Evolutionary conservation across 805 yeast species (phyloP).

Genomic region (Pichia californica): DNA sequence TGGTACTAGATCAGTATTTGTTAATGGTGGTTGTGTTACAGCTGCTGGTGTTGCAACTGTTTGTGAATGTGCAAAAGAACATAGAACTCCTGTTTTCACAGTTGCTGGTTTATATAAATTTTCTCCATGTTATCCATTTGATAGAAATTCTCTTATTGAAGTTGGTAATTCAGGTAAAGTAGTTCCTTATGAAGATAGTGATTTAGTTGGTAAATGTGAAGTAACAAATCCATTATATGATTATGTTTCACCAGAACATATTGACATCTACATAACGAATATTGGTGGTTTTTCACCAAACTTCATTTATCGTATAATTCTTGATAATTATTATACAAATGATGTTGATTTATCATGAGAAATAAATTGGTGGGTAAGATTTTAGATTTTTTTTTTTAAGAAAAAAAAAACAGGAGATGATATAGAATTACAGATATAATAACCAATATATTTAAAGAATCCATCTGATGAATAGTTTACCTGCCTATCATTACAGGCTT

Average conservation of each 20-base stretch:
- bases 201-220: conserved; percentile 64
- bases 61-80: conserved; percentile 93
- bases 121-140: conserved; percentile 88
- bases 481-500: too few relatives aligned
- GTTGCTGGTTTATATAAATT: conserved; percentile 92
- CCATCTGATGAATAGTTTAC: too few relatives aligned
- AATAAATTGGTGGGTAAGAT: too few relatives aligned
- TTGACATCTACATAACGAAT: conserved; percentile 91
- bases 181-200: conserved; percentile 64
- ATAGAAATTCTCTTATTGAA: conserved; percentile 75
- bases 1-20: conserved; percentile 88
- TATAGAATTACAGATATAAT: too few relatives aligned
- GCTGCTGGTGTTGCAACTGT: conserved; percentile 88
- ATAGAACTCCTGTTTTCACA: conserved; percentile 92
- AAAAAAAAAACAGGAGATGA: too few relatives aligned
- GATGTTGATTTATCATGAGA: conserved; percentile 57
- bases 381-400: too few relatives aligned
- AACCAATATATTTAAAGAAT: too few relatives aligned
- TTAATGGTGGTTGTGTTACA: conserved; percentile 92
- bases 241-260: conserved; percentile 88
- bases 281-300: conserved; percentile 96
- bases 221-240: conserved; percentile 86
- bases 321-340: conserved; percentile 86
- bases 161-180: conserved; percentile 93
- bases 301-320: conserved; percentile 88